Evolutionary conservation across 1,284 basidiomycete species (phyloP), one percentile per base, ranked within the genome.

Genomic region (Leccinum subatratum): DNA sequence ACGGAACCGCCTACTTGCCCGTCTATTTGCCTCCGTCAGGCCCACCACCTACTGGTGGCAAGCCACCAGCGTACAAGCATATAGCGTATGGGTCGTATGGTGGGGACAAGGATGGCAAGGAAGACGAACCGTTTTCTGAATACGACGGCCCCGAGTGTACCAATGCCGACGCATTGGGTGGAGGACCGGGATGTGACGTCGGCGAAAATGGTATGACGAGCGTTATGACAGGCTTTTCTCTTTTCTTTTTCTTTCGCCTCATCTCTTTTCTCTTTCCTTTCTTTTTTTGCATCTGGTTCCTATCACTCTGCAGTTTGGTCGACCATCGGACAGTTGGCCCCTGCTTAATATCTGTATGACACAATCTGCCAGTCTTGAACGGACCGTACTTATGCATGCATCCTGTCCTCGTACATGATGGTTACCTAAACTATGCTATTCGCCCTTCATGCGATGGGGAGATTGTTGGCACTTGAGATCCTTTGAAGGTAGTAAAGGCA

Each of bases 121-220:
- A 65, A 14, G 67, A 70, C 28, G 77, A 76, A 39, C 75, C 75
- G 0, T 76, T 76, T 57, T 64, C 75, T 30, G 75, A 78, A 57
- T 76, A 63, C 42, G 77, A 73, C 39, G 68, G 69, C 6, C 6
- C 77, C 77, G 20, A 75, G 71, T 8, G 61, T 78, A 18, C 75
- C 75, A 48, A 76, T 78, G 72, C 75, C 75, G 18, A 75, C 74
- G 0, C 77, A 76, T 54, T 76, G 77, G 72, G 73, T 77, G 2
- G 75, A 76, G 67, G 77, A 78, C 30, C 75, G 73, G 39, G 76
- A 77, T 1, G 67, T n/a, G n/a, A 59, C 67, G 1, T 22, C 64
- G 8, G 54, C 66, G 3, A 20, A 64, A 4, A 67, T 67, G 34
- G 63, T 20, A 37, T 76, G 64, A 66, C 9, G 37, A 22, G n/a